Evolutionary conservation across 2,329 filamentous ascomycete species (phyloP), one percentile per base, ranked within the genome.

Genomic region (Fusarium neocosmosporiellum): DNA sequence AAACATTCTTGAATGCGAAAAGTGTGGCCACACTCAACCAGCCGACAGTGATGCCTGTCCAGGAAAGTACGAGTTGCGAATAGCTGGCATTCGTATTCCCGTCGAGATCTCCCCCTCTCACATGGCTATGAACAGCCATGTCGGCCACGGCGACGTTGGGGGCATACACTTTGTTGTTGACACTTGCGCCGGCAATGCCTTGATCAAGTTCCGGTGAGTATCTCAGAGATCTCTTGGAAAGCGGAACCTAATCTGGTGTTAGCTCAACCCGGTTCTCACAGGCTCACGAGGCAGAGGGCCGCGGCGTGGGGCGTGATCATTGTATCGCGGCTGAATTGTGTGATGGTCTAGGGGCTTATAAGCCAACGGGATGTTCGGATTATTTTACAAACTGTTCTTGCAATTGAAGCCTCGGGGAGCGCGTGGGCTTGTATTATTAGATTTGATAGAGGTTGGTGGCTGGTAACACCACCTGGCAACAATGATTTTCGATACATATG

Each of bases 181-280:
- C 37, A 14, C 22, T n/a, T 74, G 69, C 43, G 22, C 16, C 13
- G 6, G 5, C 2, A 18, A 24, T 10, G 7, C n/a, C 5, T 27
- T 74, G 53, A 65, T 74, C 59, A 74, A 69, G 36, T 72, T 74
- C 46, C 50, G 62, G 71, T 70, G 59, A 59, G 68, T 72, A 60
- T 50, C 48, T 34, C 18, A 27, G 33, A 10, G 24, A 16, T 41
- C 11, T 31, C 24, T 4, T 18, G 16, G 2, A 13, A 14, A 39
- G 3, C 20, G 1, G n/a, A n/a, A 62, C 18, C 65, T 73, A 53
- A 73, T 24, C 37, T 11, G 22, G 16, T 31, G 48, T 34, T 16
- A 74, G 71, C 18, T 74, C 71, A 31, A 74, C 71, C 22, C 62
- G 57, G 6, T 74, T 74, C n/a, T 74, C 71, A 0, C 22, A 72